Evolutionary conservation across 1,284 basidiomycete genomes (phyloP).

Genomic region (Malassezia japonica): DNA sequence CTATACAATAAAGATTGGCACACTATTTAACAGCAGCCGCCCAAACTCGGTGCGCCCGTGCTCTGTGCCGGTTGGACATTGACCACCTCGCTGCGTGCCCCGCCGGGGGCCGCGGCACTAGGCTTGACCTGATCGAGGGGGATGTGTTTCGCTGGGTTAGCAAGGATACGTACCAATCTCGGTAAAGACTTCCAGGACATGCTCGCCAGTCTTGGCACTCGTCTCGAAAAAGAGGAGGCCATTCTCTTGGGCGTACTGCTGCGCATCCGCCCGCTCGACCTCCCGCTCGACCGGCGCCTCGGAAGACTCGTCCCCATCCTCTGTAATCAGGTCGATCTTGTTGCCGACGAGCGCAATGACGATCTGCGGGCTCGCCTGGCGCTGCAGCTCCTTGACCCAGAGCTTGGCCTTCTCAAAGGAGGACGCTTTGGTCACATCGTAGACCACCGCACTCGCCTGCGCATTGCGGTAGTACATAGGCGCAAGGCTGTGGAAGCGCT

Average conservation of each 20-base stretch:
- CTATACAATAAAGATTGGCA: neutral
- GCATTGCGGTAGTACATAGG: conserved; percentile 99
- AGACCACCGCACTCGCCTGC: conserved; percentile 94
- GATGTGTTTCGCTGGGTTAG: conserved; percentile 16
- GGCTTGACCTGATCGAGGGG: conserved; percentile 4
- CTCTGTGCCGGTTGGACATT: neutral
- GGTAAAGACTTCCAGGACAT: conserved; percentile 92
- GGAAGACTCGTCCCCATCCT: conserved; percentile 52
- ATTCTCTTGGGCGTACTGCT: conserved; percentile 87
- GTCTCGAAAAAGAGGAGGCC: conserved; percentile 95
- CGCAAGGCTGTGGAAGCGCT: conserved; percentile 84
- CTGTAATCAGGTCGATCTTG: conserved; percentile 66
- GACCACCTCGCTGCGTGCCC: conserved; percentile 10
- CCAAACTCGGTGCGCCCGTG: neutral
- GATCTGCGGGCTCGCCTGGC: conserved; percentile 97
- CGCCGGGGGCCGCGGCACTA: neutral
- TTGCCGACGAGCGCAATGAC: conserved; percentile 60
- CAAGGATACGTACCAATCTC: conserved; percentile 53
- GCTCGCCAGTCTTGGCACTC: conserved; percentile 92
- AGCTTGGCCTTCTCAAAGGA: conserved; percentile 98
- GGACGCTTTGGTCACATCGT: conserved; percentile 74
- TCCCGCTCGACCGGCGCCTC: conserved; percentile 25
- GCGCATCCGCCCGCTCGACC: conserved; percentile 65
- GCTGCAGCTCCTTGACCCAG: conserved; percentile 98
- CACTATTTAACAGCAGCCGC: neutral